These are phyloP conservation scores for Calvatia gigantea DNA, from an alignment of 768 basidiomycete species.

Conservation along the genomic window DNA sequence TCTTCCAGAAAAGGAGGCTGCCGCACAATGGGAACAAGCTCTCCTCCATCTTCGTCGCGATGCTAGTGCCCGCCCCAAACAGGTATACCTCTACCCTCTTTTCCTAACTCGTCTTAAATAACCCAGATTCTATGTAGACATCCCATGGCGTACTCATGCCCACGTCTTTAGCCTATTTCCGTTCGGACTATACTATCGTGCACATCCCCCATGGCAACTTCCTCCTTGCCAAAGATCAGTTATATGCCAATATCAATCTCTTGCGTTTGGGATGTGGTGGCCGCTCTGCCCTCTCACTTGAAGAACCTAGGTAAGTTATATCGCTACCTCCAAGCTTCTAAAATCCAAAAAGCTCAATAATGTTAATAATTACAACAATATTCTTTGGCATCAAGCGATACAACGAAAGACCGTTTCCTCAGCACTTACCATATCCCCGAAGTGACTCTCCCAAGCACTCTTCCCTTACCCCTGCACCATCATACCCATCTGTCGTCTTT, in stretches of 20 bases:
- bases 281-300: constrained; percentile 70
- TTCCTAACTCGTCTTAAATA: background rate
- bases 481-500: background rate
- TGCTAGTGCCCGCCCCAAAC: constrained; percentile 64
- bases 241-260: constrained; percentile 80
- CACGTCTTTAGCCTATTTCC: constrained; percentile 84
- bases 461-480: constrained; percentile 4
- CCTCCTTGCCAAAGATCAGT: constrained; percentile 55
- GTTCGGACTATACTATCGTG: constrained; percentile 84
- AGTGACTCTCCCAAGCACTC: constrained; percentile 3
- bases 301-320: constrained; percentile 59
- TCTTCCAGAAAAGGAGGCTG: constrained; percentile 33
- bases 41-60: constrained; percentile 61
- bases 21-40: constrained; percentile 48
- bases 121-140: constrained; percentile 41
- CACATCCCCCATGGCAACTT: constrained; percentile 72
- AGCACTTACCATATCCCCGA: constrained; percentile 43
- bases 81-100: constrained; percentile 32
- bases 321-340: constrained; percentile 3
- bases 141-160: constrained; percentile 69
- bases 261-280: constrained; percentile 83
- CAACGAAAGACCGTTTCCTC: constrained; percentile 78
- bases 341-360: too few species aligned
- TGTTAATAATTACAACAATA: background rate
- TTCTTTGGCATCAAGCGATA: constrained; percentile 52